A percentile compares a stretch with the other conserved stretches of the same genome.
These are phyloP conservation scores for Candida glucosophila DNA, from an alignment of 1,139 yeast species.

Conservation along the genomic window DNA sequence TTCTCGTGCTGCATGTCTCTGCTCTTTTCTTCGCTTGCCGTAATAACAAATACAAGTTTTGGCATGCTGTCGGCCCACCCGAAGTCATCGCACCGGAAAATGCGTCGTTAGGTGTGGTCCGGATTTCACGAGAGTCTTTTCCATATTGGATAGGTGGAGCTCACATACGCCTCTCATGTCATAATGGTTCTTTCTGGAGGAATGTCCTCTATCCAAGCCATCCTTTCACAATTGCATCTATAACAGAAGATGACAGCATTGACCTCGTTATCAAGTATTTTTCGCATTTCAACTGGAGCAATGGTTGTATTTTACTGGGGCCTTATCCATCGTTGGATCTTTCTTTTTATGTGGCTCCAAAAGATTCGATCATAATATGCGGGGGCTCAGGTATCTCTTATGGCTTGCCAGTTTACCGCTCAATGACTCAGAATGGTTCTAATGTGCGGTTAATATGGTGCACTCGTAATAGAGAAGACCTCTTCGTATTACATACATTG, in stretches of 20 bases:
- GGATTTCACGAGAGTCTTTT: slow-evolving; percentile 11
- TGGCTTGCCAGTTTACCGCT: slow-evolving; percentile 51
- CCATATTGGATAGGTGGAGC: slow-evolving; percentile 29
- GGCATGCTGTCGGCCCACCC: no score
- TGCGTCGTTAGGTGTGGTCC: no score
- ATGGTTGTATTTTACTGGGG: no score
- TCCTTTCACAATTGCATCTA: slow-evolving; percentile 26
- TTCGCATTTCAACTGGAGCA: no score
- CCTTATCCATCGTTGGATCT: slow-evolving; percentile 22
- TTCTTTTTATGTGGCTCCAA: slow-evolving; percentile 27
- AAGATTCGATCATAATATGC: slow-evolving; percentile 50
- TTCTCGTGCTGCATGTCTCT: slow-evolving; percentile 15
- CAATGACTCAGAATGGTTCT: slow-evolving; percentile 15
- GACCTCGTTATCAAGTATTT: slow-evolving; percentile 19
- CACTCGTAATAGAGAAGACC: slow-evolving; percentile 34
- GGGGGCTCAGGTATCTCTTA: slow-evolving; percentile 87
- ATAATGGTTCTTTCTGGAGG: no score
- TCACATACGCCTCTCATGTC: no score
- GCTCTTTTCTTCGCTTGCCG: no score
- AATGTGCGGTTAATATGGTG: slow-evolving; percentile 42
- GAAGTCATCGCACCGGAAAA: no score
- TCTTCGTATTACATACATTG: slow-evolving; percentile 27
- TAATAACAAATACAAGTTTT: no score
- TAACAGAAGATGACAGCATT: slow-evolving; percentile 10
- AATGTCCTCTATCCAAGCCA: slow-evolving; percentile 30